These are phyloP conservation scores for Hippophae rhamnoides DNA, from an alignment of 306 rosid genomes.

Conservation along the genomic window DNA sequence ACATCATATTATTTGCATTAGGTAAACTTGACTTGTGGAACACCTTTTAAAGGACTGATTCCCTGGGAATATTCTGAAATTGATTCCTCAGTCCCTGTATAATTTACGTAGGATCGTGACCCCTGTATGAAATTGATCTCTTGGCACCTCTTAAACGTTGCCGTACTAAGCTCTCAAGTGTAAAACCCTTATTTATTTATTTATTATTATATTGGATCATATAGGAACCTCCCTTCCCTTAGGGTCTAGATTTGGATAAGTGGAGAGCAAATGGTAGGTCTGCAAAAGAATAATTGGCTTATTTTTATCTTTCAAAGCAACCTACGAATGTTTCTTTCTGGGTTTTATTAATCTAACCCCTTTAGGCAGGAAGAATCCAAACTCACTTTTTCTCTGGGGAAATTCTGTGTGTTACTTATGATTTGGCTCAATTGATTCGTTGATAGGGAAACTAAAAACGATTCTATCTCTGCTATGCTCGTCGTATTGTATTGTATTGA, in stretches of 20 bases:
- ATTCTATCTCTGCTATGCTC: not conserved
- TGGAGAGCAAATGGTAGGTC: not conserved
- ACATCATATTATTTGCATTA: no score
- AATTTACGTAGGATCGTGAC: no score
- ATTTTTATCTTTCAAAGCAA: not conserved
- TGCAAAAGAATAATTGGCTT: not conserved
- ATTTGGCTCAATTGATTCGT: not conserved
- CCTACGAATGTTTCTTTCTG: not conserved
- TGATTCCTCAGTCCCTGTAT: no score
- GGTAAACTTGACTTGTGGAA: no score
- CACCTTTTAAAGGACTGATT: no score
- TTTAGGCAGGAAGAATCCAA: constrained; percentile 7
- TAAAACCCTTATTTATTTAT: no score
- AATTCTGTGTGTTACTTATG: constrained; percentile 20
- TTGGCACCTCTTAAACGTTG: no score
- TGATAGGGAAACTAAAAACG: not conserved
- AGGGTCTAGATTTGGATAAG: not conserved
- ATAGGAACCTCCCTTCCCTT: no score
- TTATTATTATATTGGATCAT: no score
- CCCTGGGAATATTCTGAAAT: no score
- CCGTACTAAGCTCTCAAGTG: no score
- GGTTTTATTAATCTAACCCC: not conserved
- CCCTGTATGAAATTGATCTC: no score
- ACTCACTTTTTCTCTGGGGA: constrained; percentile 18
- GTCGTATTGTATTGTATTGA: constrained; percentile 20